Percentiles rank a stretch among this genome's conserved stretches.
phyloP scores from a whole-genome alignment of 192 early-diverging fungal genomes.

The Entophlyctis luteolus region DNA sequence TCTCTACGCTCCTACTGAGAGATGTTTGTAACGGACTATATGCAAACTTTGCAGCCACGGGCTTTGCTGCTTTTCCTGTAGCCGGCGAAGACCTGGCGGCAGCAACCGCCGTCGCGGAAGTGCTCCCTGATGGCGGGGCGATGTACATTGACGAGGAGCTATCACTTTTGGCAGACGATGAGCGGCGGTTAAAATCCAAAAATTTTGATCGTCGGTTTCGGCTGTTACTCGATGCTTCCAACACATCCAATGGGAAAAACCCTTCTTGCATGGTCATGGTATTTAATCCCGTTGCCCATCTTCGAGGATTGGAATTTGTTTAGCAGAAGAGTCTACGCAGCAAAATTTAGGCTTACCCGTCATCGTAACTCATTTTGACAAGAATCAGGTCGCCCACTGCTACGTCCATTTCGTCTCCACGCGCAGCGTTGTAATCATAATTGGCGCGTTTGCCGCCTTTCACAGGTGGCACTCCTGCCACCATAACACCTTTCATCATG shows the following conservation, averaged over 20 bases:
- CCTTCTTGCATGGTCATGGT: conserved; percentile 1
- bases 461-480: background rate
- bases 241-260: conserved; percentile 5
- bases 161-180: background rate
- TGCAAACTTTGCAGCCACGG: background rate
- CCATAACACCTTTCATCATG: too few species aligned
- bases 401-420: background rate
- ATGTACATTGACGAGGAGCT: background rate
- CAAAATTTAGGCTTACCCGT: background rate
- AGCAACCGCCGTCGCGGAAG: background rate
- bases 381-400: conserved; percentile 13
- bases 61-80: background rate
- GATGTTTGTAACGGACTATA: background rate
- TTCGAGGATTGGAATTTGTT: background rate
- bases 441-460: too few species aligned
- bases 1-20: too few species aligned
- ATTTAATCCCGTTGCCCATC: conserved; percentile 36
- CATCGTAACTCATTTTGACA: conserved; percentile 21
- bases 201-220: too few species aligned
- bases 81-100: background rate
- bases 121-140: background rate
- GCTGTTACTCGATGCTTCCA: background rate
- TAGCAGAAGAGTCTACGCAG: background rate
- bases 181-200: background rate
- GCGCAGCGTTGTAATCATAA: background rate